phyloP scores from a whole-genome alignment of 257 asterid species.

The Scutellaria galericulata region DNA sequence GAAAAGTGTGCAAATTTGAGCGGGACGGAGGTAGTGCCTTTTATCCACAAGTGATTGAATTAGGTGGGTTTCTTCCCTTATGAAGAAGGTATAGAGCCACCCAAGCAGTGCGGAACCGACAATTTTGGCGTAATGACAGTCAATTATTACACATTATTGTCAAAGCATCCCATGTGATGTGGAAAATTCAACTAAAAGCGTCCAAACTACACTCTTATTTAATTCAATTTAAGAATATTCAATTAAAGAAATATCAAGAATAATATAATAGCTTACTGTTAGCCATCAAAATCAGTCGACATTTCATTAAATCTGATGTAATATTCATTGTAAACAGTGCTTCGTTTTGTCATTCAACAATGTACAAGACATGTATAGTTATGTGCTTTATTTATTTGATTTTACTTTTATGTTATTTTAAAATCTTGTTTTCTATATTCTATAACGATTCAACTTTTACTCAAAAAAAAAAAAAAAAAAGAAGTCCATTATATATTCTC shows the following conservation, averaged over 20 bases:
- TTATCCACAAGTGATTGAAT: too few relatives aligned
- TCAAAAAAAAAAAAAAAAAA: background rate
- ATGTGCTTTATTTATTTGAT: too few relatives aligned
- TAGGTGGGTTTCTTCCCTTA: too few relatives aligned
- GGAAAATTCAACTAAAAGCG: conserved; percentile 6
- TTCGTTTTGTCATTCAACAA: background rate
- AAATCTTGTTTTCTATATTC: too few relatives aligned
- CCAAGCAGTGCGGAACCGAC: conserved; percentile 32
- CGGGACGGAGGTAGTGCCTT: too few relatives aligned
- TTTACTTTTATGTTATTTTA: too few relatives aligned
- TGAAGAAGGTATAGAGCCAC: too few relatives aligned
- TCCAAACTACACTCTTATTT: conserved; percentile 3
- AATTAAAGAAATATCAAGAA: background rate
- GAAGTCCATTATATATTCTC: background rate
- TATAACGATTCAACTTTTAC: too few relatives aligned
- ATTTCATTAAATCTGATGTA: background rate
- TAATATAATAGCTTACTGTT: background rate
- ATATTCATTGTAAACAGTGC: too few relatives aligned
- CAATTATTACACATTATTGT: conserved; percentile 25
- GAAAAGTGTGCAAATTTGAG: too few relatives aligned
- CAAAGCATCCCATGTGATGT: conserved; percentile 38
- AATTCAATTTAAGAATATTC: background rate
- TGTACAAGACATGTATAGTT: background rate
- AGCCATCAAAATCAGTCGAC: conserved; percentile 1
- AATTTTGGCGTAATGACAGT: conserved; percentile 26